Conservation (phyloP, 352 stramenopile genomes). For the Phytophthora sansomeana region DNA sequence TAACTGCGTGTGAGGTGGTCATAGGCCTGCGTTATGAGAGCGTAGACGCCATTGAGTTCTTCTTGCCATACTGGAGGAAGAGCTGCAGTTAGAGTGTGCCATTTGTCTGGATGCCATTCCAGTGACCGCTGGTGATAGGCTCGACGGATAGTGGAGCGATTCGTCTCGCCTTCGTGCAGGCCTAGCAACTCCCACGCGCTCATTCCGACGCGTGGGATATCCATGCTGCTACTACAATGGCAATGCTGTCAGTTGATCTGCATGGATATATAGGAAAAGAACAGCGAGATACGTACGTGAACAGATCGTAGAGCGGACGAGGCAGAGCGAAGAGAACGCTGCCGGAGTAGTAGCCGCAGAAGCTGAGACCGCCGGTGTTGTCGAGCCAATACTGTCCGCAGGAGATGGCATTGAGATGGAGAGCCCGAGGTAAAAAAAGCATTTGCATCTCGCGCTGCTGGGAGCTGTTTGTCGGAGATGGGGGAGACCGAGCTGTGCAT, state of each 20-base stretch:
- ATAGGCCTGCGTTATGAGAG: conserved; percentile 60
- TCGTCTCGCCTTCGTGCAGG: conserved; percentile 48
- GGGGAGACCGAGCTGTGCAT: conserved; percentile 16
- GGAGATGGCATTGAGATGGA: conserved; percentile 34
- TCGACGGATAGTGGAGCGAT: conserved; percentile 52
- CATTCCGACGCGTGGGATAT: conserved; percentile 54
- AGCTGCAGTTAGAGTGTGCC: conserved; percentile 33
- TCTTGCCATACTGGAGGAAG: conserved; percentile 39
- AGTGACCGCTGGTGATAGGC: conserved; percentile 70
- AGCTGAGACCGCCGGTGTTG: conserved; percentile 38
- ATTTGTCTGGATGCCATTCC: conserved; percentile 82
- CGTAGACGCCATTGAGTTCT: conserved; percentile 43
- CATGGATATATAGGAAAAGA: background rate
- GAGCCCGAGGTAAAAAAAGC: conserved; percentile 26
- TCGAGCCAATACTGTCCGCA: conserved; percentile 55
- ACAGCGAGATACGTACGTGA: conserved; percentile 52
- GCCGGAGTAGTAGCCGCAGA: conserved; percentile 19
- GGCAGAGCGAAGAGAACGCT: conserved; percentile 51
- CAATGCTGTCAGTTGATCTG: background rate
- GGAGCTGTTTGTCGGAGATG: background rate
- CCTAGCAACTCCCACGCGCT: conserved; percentile 56
- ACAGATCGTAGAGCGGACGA: conserved; percentile 53
- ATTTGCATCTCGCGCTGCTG: conserved; percentile 25
- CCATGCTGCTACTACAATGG: conserved; percentile 31
- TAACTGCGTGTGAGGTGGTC: conserved; percentile 40